phyloP scores from a whole-genome alignment of 2,329 filamentous ascomycete genomes.

The Dichotomopilus funicola region DNA sequence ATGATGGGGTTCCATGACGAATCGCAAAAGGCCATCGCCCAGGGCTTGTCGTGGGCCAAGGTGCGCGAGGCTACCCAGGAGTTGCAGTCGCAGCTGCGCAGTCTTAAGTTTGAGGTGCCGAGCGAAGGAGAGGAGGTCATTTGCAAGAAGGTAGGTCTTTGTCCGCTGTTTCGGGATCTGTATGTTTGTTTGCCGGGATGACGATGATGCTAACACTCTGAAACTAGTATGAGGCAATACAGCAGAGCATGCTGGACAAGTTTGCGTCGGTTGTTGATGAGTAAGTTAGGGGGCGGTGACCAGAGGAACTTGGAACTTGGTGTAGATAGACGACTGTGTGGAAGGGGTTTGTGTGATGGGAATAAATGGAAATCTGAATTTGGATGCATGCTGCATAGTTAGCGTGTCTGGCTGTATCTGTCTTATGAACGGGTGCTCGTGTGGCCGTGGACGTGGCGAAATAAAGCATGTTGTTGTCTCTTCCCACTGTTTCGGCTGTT shows the following conservation, averaged over 20 bases:
- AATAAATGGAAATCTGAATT: not conserved
- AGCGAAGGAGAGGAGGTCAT: conserved; percentile 75
- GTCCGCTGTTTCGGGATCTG: not conserved
- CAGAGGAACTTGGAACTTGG: not conserved
- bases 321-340: not conserved
- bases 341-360: not conserved
- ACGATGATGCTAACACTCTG: not conserved
- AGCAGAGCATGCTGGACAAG: conserved; percentile 92
- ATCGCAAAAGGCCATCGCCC: conserved; percentile 86
- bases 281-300: conserved; percentile 42
- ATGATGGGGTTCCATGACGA: conserved; percentile 99
- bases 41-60: conserved; percentile 88
- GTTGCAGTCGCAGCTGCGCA: conserved; percentile 75
- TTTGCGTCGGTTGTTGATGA: conserved; percentile 95
- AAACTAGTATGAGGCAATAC: conserved; percentile 77
- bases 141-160: conserved; percentile 66
- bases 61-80: conserved; percentile 85
- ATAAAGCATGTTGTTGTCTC: no score
- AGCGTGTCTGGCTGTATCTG: not conserved
- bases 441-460: no score
- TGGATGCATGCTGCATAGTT: not conserved
- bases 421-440: no score
- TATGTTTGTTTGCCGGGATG: not conserved
- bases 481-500: no score
- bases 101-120: conserved; percentile 95